Base-by-base conservation (phyloP, 164 flowering plant genomes). In the Stephania japonica region DNA sequence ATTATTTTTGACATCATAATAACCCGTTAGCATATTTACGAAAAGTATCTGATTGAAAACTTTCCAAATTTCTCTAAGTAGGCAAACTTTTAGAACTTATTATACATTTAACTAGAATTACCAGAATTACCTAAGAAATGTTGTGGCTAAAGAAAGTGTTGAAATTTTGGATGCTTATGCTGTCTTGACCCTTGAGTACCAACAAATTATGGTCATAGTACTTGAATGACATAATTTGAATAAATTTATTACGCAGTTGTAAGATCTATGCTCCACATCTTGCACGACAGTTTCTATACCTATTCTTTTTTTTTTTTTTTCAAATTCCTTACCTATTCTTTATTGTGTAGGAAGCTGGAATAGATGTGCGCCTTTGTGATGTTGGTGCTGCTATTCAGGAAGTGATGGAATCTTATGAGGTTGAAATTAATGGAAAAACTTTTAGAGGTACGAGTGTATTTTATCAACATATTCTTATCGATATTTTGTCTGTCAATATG, bases 381-480 rank as follows among this genome's bases (percentile, higher is more conserved):
- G 85, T 95, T 80, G 99, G 99, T 81, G 97, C 99, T 81, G 98
- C 98, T 76, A 95, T 95, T 71, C 98, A 95, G 86, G 99, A 95
- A 81, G 98, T 95, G 68, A 90, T 93, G 98, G 99, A 95, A 73
- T 95, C 99, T 5, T 93, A 95, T 79, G 98, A 95, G 82, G 97
- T 95, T 80, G 99, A 95, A 80, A 91, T 95, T 44, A 95, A 93
- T 81, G 99, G 99, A 71, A 95, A 95, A 86, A 85, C 84, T 42
- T 91, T 79, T 80, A 97, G 85, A 87, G 97, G 99, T 95, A 84
- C 41, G 67, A 56, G 18, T 25, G 23, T 68, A 7, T 4, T 47
- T 47, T 47, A 16, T 47, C 16, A 47, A 11, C 16, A 47, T 47
- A 7, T 47, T 8, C 53, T 47, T 9, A 12, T 47, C 13, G 16